phyloP scores from a whole-genome alignment of 805 yeast species.

The Ogataea siamensis region DNA sequence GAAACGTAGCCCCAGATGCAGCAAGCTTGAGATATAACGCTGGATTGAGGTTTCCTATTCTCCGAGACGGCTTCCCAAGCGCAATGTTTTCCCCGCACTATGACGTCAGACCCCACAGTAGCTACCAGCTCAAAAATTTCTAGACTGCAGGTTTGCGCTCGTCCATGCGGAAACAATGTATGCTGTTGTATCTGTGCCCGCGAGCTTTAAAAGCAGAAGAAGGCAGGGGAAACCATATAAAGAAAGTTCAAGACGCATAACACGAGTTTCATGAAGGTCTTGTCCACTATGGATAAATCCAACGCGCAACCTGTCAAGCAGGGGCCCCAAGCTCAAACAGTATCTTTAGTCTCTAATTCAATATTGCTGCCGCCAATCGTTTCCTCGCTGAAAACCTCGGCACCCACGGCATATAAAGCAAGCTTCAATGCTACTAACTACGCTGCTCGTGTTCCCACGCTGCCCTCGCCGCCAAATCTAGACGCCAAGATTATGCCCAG shows the following conservation, averaged over 20 bases:
- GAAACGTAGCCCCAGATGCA: too few relatives aligned
- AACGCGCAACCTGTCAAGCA: neutral
- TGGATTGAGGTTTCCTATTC: neutral
- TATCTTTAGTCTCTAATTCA: constrained; percentile 3
- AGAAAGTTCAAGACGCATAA: neutral
- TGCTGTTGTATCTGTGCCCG: constrained; percentile 11
- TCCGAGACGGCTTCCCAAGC: neutral
- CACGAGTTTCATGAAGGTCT: neutral
- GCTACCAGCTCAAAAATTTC: neutral
- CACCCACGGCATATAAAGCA: neutral
- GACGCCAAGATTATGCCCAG: neutral
- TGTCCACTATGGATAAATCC: constrained; percentile 1
- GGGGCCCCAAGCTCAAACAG: neutral
- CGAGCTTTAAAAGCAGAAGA: neutral
- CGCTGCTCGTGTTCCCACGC: neutral
- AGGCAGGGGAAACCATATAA: neutral
- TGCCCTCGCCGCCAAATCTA: neutral
- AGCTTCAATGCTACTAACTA: neutral
- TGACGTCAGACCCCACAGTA: constrained; percentile 11
- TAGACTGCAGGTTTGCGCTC: constrained; percentile 11
- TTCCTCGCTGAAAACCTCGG: constrained; percentile 5
- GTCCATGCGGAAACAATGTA: constrained; percentile 9
- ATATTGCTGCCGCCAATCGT: constrained; percentile 17
- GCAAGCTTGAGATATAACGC: neutral
- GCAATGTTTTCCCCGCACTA: constrained; percentile 6